These are phyloP conservation scores for Gloeophyllum trabeum DNA, from an alignment of 768 basidiomycete species.

Conservation along the genomic window DNA sequence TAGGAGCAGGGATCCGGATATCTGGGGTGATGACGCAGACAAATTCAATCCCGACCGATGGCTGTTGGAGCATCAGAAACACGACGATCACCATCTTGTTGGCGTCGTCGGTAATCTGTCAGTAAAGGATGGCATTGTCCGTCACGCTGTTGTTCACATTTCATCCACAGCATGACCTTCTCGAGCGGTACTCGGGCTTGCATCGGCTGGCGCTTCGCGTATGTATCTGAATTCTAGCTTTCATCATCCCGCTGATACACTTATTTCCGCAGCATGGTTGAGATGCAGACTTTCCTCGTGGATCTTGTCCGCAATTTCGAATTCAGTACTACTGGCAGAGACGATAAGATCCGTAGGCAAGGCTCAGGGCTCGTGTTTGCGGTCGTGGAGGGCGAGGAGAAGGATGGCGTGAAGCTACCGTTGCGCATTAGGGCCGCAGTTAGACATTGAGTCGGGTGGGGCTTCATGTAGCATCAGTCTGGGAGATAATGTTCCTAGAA, in stretches of 20 bases:
- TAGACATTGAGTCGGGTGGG: too few relatives aligned
- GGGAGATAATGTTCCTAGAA: too few relatives aligned
- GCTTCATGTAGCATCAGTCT: too few relatives aligned
- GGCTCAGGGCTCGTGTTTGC: background rate
- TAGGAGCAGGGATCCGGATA: background rate
- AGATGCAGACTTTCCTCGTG: constrained; percentile 6
- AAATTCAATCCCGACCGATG: constrained; percentile 5
- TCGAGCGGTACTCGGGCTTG: background rate
- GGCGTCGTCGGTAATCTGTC: background rate
- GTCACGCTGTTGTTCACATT: too few relatives aligned
- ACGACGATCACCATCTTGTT: background rate
- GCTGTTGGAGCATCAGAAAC: background rate
- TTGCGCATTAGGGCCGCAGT: too few relatives aligned
- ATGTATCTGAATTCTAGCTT: background rate
- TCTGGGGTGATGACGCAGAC: constrained; percentile 7
- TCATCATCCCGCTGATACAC: background rate
- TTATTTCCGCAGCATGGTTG: constrained; percentile 3
- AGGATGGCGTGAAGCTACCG: background rate
- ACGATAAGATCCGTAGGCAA: background rate
- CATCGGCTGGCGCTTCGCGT: background rate
- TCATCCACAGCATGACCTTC: background rate
- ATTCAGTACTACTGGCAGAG: background rate
- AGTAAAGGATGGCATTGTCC: too few relatives aligned
- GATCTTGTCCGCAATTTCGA: constrained; percentile 6
- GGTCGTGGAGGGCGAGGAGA: background rate